Evolutionary conservation across 208 protist genomes (phyloP), one percentile per base, ranked within the genome.

Genomic region (Kentomonas sorsogonicus): DNA sequence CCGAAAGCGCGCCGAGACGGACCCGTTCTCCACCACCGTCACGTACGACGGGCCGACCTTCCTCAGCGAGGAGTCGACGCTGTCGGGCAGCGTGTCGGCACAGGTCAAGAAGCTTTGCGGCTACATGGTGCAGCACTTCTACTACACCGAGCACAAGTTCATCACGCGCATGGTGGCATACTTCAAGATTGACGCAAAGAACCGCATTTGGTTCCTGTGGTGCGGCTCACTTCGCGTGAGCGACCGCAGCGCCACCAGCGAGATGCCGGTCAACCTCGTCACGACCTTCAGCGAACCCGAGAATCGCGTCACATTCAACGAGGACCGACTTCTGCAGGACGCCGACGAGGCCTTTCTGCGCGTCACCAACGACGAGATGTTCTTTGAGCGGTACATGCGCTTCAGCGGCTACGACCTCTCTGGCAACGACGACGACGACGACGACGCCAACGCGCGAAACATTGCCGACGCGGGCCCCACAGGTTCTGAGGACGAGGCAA

Each of bases 91-190:
- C 50, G 72, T 88, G 22, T 74, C 86, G 13, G 52, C 80, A 11
- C 43, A 88, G 22, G 71, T 91, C 50, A 94, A 94, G 65, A 58
- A 72, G 44, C 65, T 94, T 22, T 94, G 88, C 54, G 69, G 75
- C 47, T 59, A 84, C 57, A 91, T 94, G 51, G 81, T 91, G 16
- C 71, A 79, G 52, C 88, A 94, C 67, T 94, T 94, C 64, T 89
- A 89, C 71, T 85, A 86, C 67, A 89, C 83, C 6, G 84, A 94
- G 65, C 85, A 94, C 78, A 94, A 94, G 63, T 84, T 82, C 56
- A 93, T 94, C 64, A 93, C 88, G 2, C 79, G 88, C 34, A 94
- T 94, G 88, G 88, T 93, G 43, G 67, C 91, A 43, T 93, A 93
- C 74, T 93, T 93, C 74, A 93, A 93, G 58, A 58, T 60, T 1